Base-by-base conservation (phyloP, 2,329 filamentous ascomycete species). In the Apiospora saccharicola region DNA sequence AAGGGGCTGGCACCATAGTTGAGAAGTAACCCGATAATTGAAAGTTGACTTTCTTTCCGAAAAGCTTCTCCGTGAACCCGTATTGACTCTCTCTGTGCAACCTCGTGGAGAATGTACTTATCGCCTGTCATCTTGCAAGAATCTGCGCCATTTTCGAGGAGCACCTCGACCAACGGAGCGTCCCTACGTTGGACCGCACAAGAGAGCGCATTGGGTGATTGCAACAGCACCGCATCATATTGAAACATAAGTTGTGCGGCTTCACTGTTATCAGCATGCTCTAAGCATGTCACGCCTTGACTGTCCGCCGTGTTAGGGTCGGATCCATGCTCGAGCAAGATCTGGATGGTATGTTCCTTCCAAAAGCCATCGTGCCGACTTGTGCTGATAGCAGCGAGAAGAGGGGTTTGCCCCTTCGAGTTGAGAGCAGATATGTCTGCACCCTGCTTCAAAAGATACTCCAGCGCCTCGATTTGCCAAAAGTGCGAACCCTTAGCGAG, bases 381-480 rank as follows among this genome's bases (percentile, higher is more conserved):
- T 53, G 24, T 30, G 24, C 24, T 53, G 13, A 53, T 14, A 4
- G 51, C 51, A 26, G 51, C 51, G 30, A 53, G 24, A 30, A 53
- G 51, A 14, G 51, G 12, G 24, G 51, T 53, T 30, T 26, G 51
- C 24, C 51, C 51, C 51, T 16, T 53, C 7, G 24, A 1, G 51
- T 53, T 14, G 24, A 13, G 51, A 24, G 24, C 51, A 53, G 51
- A 30, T 5, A 19, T 53, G 10, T 53, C 51, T 53, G 37, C 67
- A 4, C 67, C 67, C 5, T 43, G 41, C 10, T 44, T 7, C 24
- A 68, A n/a, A n/a, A 68, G n/a, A 47, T 68, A 68, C 41, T 30
- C 34, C 41, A 68, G 67, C 41, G 67, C 67, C 46, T 68, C 67
- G n/a, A 44, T 22, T 13, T 68, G 41, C 67, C 67, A 68, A 22